Evolutionary conservation across 768 basidiomycete species (phyloP), one percentile per base, ranked within the genome.

Genomic region (Termitomyces sp.): DNA sequence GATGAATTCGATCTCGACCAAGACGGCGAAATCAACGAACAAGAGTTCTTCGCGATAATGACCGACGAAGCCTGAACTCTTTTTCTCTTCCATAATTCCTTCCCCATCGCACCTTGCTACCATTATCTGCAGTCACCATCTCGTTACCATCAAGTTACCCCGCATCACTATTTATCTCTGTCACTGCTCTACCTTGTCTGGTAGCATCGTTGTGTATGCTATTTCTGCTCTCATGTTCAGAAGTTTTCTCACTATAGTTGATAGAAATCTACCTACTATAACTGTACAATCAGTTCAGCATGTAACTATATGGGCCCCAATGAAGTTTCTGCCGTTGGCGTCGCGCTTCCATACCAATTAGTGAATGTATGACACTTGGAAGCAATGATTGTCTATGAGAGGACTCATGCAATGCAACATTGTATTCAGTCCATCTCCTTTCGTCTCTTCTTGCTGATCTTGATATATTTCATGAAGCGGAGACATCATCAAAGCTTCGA

Each of bases 1-100:
- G 97, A 99, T 66, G 97, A 99, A 74, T 99, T 99, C 68, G 97
- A 99, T 72, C 84, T 99, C 26, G 97, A 99, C 75, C 88, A 94
- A 70, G 97, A 99, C 63, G 94, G 95, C 30, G 96, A 96, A 76
- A 98, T 98, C 71, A 94, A 86, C 68, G 90, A 95, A 69, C 86
- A 92, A 67, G 97, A 99, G 72, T 98, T 99, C 76, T 86, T 95
- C 65, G 88, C 91, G 45, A 96, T 98, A 70, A 94, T 98, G 95
- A 91, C 91, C 24, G 94, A 97, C 72, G 94, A 96, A 59, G 79
- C 87, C 69, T 91, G 75, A 71, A 18, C 16, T 55, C 5, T 26
- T 35, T 26, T 45, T 35, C 30, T 49, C 47, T 41, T 28, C 20
- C 36, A 16, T 16, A 14, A n/a, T 45, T 33, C 2, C 43, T 18